phyloP scores from a whole-genome alignment of 2,329 filamentous ascomycete genomes.

The Pseudocercospora crystallina region DNA sequence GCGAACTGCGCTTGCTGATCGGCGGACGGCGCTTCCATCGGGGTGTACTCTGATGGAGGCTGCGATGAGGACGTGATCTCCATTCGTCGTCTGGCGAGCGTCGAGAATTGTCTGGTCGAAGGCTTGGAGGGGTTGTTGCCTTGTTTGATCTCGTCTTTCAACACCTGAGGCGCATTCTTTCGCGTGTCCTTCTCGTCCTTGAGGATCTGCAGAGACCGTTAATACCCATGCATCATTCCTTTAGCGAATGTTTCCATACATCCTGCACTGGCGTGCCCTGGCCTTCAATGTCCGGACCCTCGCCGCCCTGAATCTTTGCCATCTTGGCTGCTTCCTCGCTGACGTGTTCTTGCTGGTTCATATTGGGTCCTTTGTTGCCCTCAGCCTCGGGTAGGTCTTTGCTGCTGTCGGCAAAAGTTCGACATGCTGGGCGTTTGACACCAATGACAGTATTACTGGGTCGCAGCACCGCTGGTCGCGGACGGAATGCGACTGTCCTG shows the following conservation, averaged over 20 bases:
- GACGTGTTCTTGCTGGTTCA: constrained; percentile 58
- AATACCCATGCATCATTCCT: neutral
- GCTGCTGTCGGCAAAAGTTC: constrained; percentile 30
- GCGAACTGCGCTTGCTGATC: constrained; percentile 28
- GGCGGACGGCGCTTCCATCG: constrained; percentile 27
- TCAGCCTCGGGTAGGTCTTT: constrained; percentile 32
- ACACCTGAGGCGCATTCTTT: constrained; percentile 65
- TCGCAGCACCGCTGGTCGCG: constrained; percentile 18
- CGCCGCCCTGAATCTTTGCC: constrained; percentile 57
- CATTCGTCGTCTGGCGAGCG: constrained; percentile 44
- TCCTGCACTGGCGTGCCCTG: constrained; percentile 68
- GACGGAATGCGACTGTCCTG: constrained; percentile 24
- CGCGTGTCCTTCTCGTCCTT: constrained; percentile 61
- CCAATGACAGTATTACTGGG: constrained; percentile 23
- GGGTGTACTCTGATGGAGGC: constrained; percentile 19
- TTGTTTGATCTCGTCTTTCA: constrained; percentile 59
- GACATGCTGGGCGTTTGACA: constrained; percentile 23
- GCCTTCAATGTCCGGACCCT: constrained; percentile 59
- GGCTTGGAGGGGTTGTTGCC: constrained; percentile 30
- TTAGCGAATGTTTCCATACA: constrained; percentile 42
- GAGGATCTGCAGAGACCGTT: constrained; percentile 53
- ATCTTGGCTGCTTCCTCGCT: constrained; percentile 65
- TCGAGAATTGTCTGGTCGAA: constrained; percentile 57
- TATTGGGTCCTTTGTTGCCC: constrained; percentile 47
- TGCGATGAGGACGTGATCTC: constrained; percentile 13